Conservation (phyloP, 2,329 filamentous ascomycete genomes). For the Furcasterigmium furcatum region DNA sequence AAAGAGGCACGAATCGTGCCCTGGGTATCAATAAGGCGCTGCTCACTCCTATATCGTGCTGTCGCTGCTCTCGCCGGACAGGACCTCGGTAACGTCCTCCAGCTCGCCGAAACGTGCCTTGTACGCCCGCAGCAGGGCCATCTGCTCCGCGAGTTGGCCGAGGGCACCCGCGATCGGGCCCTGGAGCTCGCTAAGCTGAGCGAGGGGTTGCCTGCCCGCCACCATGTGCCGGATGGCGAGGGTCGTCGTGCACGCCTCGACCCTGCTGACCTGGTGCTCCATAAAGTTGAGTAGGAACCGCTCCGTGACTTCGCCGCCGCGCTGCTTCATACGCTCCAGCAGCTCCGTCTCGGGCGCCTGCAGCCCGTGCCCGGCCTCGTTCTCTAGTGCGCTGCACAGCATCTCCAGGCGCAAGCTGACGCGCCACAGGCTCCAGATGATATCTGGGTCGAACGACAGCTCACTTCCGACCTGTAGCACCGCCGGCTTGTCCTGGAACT, state of each 20-base stretch:
- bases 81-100: constrained; percentile 19
- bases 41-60: constrained; percentile 19
- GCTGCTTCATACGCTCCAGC: constrained; percentile 62
- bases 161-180: constrained; percentile 76
- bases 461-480: constrained; percentile 63
- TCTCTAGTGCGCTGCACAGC: constrained; percentile 86
- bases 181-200: constrained; percentile 67
- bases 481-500: constrained; percentile 49
- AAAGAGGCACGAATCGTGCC: background rate
- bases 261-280: constrained; percentile 91
- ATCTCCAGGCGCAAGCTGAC: constrained; percentile 88
- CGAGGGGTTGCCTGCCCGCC: constrained; percentile 60
- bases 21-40: background rate
- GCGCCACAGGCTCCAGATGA: constrained; percentile 87
- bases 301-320: constrained; percentile 85
- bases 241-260: constrained; percentile 86
- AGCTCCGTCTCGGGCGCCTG: constrained; percentile 81
- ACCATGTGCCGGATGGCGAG: constrained; percentile 77
- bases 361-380: constrained; percentile 57
- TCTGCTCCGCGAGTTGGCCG: constrained; percentile 54
- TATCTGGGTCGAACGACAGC: constrained; percentile 74
- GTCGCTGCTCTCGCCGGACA: constrained; percentile 17
- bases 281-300: constrained; percentile 84
- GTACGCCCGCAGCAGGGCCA: constrained; percentile 62
- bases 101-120: constrained; percentile 50